A percentile compares a stretch with the other conserved stretches of the same genome.
phyloP scores from a whole-genome alignment of 2,329 filamentous ascomycete species.

The Plectosphaerella plurivora region DNA sequence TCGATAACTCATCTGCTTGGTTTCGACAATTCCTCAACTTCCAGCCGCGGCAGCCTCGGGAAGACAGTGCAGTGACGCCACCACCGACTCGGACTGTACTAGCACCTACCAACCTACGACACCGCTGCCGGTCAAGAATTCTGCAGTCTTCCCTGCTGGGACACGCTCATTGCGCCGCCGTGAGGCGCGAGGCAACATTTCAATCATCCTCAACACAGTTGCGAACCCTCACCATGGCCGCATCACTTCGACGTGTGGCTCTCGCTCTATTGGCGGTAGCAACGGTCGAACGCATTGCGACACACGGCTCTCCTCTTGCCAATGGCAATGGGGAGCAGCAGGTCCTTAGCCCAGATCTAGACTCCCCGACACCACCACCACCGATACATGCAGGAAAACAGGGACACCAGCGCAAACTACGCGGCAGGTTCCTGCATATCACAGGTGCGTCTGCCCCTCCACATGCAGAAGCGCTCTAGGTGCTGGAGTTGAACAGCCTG shows the following conservation, averaged over 20 bases:
- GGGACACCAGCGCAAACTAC: constrained; percentile 41
- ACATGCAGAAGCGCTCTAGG: neutral
- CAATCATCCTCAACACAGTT: too few relatives aligned
- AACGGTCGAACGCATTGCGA: neutral
- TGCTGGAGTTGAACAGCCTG: neutral
- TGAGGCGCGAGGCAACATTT: too few relatives aligned
- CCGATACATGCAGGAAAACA: neutral
- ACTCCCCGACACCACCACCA: neutral
- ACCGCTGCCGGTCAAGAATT: too few relatives aligned
- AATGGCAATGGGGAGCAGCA: constrained; percentile 11
- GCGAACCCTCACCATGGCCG: neutral
- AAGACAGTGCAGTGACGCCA: too few relatives aligned
- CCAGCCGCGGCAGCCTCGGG: too few relatives aligned
- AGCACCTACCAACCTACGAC: too few relatives aligned
- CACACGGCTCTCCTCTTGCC: constrained; percentile 5
- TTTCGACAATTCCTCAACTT: too few relatives aligned
- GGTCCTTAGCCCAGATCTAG: constrained; percentile 3
- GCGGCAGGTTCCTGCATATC: constrained; percentile 80
- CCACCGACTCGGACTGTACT: too few relatives aligned
- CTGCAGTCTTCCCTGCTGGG: too few relatives aligned
- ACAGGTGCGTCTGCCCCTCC: constrained; percentile 56
- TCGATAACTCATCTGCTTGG: too few relatives aligned
- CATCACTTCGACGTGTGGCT: neutral
- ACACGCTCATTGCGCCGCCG: too few relatives aligned
- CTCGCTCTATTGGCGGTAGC: neutral